A percentile compares a stretch with the other conserved stretches of the same genome.
These are phyloP conservation scores for Venturia carpophila DNA, from an alignment of 2,329 filamentous ascomycete genomes.

Conservation along the genomic window DNA sequence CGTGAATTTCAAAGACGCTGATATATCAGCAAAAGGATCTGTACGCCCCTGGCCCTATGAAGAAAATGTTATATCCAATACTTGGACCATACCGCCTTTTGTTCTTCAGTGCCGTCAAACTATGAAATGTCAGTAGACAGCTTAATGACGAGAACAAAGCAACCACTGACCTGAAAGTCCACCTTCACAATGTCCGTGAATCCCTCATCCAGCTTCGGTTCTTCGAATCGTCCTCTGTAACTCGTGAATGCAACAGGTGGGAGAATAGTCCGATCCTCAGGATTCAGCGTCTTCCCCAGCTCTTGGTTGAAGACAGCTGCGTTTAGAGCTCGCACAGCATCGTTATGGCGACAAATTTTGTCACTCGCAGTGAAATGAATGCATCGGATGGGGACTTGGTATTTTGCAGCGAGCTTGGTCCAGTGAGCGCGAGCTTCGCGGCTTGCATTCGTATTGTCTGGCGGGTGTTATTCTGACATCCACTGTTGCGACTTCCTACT, in stretches of 20 bases:
- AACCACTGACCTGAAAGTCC: constrained; percentile 54
- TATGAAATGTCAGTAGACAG: constrained; percentile 22
- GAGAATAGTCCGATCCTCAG: constrained; percentile 65
- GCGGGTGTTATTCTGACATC: constrained; percentile 15
- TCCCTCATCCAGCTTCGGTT: constrained; percentile 66
- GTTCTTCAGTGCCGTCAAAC: constrained; percentile 62
- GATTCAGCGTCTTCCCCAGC: constrained; percentile 53
- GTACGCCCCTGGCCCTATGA: too few relatives aligned
- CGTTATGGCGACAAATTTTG: constrained; percentile 74
- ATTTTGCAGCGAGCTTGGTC: constrained; percentile 63
- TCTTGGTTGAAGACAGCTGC: constrained; percentile 21
- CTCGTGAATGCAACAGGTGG: constrained; percentile 73
- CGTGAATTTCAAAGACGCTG: too few relatives aligned
- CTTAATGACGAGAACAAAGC: too few relatives aligned
- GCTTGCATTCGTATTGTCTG: constrained; percentile 92
- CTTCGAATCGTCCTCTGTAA: constrained; percentile 64
- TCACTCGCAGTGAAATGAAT: constrained; percentile 71
- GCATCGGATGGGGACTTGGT: constrained; percentile 70
- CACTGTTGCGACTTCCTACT: background rate
- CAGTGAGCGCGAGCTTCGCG: constrained; percentile 68
- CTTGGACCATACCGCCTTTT: constrained; percentile 63
- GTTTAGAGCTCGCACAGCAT: constrained; percentile 66
- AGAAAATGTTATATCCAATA: constrained; percentile 58
- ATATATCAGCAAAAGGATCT: too few relatives aligned
- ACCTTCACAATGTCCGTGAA: constrained; percentile 72